Conservation (phyloP, 2,329 filamentous ascomycete species). For the Colletotrichum godetiae region DNA sequence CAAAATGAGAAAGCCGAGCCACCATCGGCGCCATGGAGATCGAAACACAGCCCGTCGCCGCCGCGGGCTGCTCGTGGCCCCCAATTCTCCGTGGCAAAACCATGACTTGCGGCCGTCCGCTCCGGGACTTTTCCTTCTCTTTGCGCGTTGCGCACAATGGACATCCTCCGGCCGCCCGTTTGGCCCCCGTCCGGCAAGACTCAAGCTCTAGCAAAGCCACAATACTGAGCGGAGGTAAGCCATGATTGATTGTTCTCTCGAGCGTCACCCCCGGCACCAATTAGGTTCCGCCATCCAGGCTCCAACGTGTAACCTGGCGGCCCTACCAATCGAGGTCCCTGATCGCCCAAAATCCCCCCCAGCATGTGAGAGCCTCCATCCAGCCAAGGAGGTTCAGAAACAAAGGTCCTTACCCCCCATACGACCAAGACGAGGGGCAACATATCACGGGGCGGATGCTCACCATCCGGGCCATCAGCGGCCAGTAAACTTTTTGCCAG, state of each 20-base stretch:
- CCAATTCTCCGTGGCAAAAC: slow-evolving; percentile 28
- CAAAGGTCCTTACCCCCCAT: slow-evolving; percentile 3
- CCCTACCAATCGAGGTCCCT: slow-evolving; percentile 9
- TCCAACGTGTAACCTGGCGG: neutral
- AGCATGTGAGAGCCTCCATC: neutral
- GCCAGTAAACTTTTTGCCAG: slow-evolving; percentile 1
- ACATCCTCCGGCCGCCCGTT: neutral
- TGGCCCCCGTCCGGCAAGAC: neutral
- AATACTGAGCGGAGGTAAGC: neutral
- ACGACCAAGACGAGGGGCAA: slow-evolving; percentile 6
- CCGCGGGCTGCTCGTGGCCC: neutral
- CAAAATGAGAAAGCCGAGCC: neutral
- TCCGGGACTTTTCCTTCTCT: neutral
- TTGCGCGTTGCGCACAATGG: neutral
- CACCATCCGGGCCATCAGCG: slow-evolving; percentile 18
- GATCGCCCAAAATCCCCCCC: neutral
- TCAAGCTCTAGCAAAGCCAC: neutral
- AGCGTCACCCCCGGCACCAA: slow-evolving; percentile 1
- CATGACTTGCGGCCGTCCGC: neutral
- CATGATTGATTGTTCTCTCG: slow-evolving; percentile 16
- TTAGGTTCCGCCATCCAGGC: slow-evolving; percentile 5
- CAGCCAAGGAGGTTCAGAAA: slow-evolving; percentile 17
- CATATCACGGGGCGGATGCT: slow-evolving; percentile 19
- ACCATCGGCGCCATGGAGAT: slow-evolving; percentile 12
- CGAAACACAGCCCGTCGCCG: slow-evolving; percentile 17